Base-by-base conservation (phyloP, 106 monocot genomes). In the Iris macrosiphon region DNA sequence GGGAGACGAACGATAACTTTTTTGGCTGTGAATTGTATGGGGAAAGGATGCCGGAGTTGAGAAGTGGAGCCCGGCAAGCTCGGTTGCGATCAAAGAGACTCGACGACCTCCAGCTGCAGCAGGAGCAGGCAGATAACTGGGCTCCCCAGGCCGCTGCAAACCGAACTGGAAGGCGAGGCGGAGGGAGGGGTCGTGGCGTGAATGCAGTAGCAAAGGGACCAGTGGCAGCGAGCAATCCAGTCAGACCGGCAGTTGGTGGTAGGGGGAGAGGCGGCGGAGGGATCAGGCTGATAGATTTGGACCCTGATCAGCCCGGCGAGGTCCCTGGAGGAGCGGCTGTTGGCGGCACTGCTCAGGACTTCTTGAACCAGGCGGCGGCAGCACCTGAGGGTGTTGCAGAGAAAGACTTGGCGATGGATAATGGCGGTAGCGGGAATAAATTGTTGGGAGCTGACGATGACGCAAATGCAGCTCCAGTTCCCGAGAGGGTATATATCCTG, bases 11-110 rank as follows among this genome's bases (percentile, higher is more conserved):
- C n/a, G n/a, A n/a, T n/a, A n/a, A n/a, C n/a, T n/a, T n/a, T n/a
- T n/a, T n/a, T n/a, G n/a, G n/a, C n/a, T n/a, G n/a, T n/a, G 61
- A 78, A 11, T 79, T 85, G 87, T 70, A 87, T 85, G 96, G 96
- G 80, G 72, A 81, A 74, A 91, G 77, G 75, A 98, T 98, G 96
- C 96, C 87, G 73, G 90, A 98, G 73, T 62, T 98, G 83, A 61
- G 87, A 78, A 98, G 96, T 62, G 96, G 90, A 71, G 77, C 88
- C 49, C 82, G 96, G 27, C 89, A 96, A 77, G 85, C 79, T 80
- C 77, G 87, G 45, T 67, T 89, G 78, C 83, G 64, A 65, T 77
- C 87, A 29, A 87, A 79, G 60, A 92, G 69, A 55, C 69, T 76
- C 50, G 83, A 79, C 55, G 92, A 87, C 62, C 56, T 57, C 23